A percentile compares a stretch with the other conserved stretches of the same genome.
phyloP scores from a whole-genome alignment of 2,329 filamentous ascomycete genomes.

The Chrysoporthe puriensis region DNA sequence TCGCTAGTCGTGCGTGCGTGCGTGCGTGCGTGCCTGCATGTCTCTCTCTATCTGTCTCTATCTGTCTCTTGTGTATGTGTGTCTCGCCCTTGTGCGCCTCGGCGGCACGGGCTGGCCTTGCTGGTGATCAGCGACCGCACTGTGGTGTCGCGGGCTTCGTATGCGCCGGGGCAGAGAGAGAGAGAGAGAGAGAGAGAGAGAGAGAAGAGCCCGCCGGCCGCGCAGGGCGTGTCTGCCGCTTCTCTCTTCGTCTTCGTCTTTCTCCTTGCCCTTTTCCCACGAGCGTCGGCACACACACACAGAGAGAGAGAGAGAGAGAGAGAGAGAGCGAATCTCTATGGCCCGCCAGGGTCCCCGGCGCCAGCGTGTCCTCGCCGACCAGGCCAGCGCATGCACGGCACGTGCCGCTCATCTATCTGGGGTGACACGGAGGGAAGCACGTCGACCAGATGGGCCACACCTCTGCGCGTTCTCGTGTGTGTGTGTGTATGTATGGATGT shows the following conservation, averaged over 20 bases:
- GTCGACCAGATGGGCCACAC: no score
- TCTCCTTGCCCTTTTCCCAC: neutral
- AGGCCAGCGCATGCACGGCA: conserved; percentile 6
- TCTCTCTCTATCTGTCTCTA: neutral
- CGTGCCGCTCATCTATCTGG: neutral
- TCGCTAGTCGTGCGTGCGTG: neutral
- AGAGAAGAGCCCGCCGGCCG: neutral
- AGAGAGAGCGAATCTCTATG: neutral
- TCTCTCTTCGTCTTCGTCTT: neutral
- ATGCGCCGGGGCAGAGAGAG: neutral
- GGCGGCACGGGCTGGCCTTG: no score
- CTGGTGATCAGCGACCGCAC: neutral
- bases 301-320: no score
- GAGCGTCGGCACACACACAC: no score
- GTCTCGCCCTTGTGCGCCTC: no score
- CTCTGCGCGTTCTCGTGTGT: neutral
- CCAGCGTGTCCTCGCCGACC: conserved; percentile 4
- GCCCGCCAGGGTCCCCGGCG: neutral
- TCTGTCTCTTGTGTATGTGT: no score
- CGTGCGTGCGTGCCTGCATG: neutral
- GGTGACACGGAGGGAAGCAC: no score
- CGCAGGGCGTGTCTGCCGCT: neutral
- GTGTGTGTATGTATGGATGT: no score
- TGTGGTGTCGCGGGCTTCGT: neutral
- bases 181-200: neutral